Evolutionary conservation across 768 basidiomycete genomes (phyloP), one percentile per base, ranked within the genome.

Genomic region (Rhodotorula diobovata): DNA sequence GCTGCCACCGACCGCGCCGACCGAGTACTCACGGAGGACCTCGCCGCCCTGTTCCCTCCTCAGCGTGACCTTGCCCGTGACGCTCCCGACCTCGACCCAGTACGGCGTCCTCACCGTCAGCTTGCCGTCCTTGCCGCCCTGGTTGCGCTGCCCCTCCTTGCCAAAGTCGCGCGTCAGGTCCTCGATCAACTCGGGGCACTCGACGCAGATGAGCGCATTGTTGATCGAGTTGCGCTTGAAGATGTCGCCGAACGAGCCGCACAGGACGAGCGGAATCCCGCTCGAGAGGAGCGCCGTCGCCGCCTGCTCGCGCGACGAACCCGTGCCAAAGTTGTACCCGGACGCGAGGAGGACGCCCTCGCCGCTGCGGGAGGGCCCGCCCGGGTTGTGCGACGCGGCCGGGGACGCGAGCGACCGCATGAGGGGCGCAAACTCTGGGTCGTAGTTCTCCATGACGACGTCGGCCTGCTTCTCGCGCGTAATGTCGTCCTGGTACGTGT

Each of bases 221-320:
- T 99, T 99, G 83, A 98, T 98, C 28, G 93, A 90, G 80, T 99
- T 99, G 43, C 96, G 88, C 83, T 98, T 97, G 85, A 96, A 99
- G 78, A 98, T 98, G 80, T 99, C 96, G 18, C 96, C 95, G 76
- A 99, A 99, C 41, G 93, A 96, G 45, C 94, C 96, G n/a, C 93
- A 93, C 68, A 99, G 85, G 66, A 99, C 93, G 61, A 96, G 83
- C 9, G 93, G 92, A 9, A 99, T 82, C 25, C 96, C 95, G 0
- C 95, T 91, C 14, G 93, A 86, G 79, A 93, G 93, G 73, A 99
- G 87, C 3, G 96, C 95, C 1, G 96, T 99, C 25, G 96, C 96
- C 4, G 96, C 96, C 80, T 99, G 96, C 81, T 99, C 96, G 64
- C 96, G 88, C 37, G 95, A 97, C 0, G 94, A 97, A 15, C 96